A percentile compares a stretch with the other conserved stretches of the same genome.
Conservation (phyloP, 2,329 filamentous ascomycete species). For the Aureobasidium sp. region DNA sequence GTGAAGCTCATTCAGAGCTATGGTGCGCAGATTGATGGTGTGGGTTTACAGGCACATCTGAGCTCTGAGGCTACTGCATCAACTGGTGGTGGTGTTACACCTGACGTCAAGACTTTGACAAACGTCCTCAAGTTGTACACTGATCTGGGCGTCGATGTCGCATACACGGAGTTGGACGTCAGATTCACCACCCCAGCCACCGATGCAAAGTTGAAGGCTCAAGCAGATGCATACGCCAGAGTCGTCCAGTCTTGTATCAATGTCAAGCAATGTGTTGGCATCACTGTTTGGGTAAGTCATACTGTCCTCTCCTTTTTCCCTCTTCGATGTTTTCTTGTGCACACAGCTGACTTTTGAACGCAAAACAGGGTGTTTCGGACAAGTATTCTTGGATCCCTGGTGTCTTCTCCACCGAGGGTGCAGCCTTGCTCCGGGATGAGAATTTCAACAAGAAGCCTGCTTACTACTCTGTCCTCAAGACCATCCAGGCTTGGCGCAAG, state of each 20-base stretch:
- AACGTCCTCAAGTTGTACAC: constrained; percentile 46
- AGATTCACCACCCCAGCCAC: constrained; percentile 27
- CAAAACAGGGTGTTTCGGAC: constrained; percentile 34
- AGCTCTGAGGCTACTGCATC: constrained; percentile 33
- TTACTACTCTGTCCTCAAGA: constrained; percentile 24
- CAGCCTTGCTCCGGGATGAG: constrained; percentile 40
- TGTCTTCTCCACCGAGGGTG: constrained; percentile 31
- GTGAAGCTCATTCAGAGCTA: constrained; percentile 23
- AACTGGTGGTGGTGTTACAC: constrained; percentile 16
- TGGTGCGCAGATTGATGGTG: constrained; percentile 30
- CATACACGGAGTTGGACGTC: constrained; percentile 61
- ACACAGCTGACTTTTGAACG: neutral
- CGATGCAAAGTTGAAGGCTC: constrained; percentile 26
- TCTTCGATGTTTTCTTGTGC: neutral
- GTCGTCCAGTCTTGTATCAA: constrained; percentile 32
- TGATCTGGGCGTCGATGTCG: constrained; percentile 49
- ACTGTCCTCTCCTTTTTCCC: neutral
- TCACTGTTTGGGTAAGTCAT: constrained; percentile 44
- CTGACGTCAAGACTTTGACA: constrained; percentile 28
- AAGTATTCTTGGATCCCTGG: constrained; percentile 37
- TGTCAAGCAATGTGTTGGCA: constrained; percentile 32
- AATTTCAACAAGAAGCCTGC: constrained; percentile 43
- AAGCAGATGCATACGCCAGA: constrained; percentile 43
- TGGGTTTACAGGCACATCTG: constrained; percentile 50
- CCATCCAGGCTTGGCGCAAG: neutral